Evolutionary conservation across 164 flowering plant species (phyloP).

Genomic region (Cinnamomum chago): DNA sequence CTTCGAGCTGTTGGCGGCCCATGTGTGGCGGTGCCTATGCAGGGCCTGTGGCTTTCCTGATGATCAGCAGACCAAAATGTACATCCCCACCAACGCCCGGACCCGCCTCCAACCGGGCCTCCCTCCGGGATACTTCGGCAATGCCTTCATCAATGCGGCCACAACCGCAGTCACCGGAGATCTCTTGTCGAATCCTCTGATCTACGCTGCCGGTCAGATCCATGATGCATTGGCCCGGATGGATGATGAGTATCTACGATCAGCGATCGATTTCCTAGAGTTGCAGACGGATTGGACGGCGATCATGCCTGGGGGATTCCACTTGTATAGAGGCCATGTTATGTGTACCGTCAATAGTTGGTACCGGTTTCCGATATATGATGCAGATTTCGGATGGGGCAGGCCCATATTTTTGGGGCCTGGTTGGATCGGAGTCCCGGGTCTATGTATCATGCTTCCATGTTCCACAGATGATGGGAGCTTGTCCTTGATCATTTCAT

Average conservation of each 20-base stretch:
- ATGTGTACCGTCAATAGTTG: slow-evolving; percentile 19
- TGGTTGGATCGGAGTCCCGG: slow-evolving; percentile 28
- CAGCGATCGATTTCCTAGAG: slow-evolving; percentile 65
- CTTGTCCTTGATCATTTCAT: slow-evolving; percentile 22
- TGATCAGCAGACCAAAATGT: slow-evolving; percentile 19
- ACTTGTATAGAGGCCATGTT: no score
- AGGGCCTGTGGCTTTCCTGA: slow-evolving; percentile 20
- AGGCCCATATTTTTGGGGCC: slow-evolving; percentile 41
- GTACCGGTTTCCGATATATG: slow-evolving; percentile 26
- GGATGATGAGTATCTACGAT: slow-evolving; percentile 24
- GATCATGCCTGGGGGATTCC: slow-evolving; percentile 38
- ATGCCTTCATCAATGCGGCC: slow-evolving; percentile 11
- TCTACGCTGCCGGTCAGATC: slow-evolving; percentile 36
- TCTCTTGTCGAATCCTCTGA: slow-evolving; percentile 18
- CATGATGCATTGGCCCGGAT: slow-evolving; percentile 38
- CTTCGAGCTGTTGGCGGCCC: slow-evolving; percentile 19
- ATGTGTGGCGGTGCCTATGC: slow-evolving; percentile 37
- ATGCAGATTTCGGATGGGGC: slow-evolving; percentile 52
- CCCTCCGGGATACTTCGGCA: slow-evolving; percentile 29
- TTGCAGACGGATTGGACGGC: slow-evolving; percentile 54
- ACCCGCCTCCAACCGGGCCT: slow-evolving; percentile 23
- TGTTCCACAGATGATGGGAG: slow-evolving; percentile 38
- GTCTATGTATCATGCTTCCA: slow-evolving; percentile 31
- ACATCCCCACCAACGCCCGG: slow-evolving; percentile 18
- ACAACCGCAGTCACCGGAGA: slow-evolving; percentile 21